These are phyloP conservation scores for Capsicum rhomboideum DNA, from an alignment of 257 asterid genomes.

Conservation along the genomic window DNA sequence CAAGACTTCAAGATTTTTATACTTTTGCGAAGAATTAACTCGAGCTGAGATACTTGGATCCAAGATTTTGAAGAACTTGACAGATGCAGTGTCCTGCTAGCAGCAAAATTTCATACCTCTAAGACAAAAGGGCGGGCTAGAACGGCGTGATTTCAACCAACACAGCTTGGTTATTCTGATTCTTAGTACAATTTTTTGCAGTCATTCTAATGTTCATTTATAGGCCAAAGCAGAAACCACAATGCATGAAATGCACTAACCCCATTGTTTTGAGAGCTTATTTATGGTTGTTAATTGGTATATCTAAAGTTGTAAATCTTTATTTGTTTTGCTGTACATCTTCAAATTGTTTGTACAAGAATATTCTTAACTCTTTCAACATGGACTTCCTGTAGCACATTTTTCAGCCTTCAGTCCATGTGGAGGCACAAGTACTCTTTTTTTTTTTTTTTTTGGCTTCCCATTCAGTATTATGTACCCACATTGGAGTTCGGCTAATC, in stretches of 20 bases:
- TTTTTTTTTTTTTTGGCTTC: too few species aligned
- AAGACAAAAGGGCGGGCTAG: not conserved
- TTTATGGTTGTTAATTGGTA: conserved; percentile 7
- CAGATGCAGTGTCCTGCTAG: not conserved
- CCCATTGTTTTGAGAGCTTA: conserved; percentile 9
- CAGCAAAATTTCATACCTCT: conserved; percentile 4
- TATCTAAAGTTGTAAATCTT: not conserved
- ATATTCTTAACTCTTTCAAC: not conserved
- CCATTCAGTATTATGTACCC: too few species aligned
- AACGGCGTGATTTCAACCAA: not conserved
- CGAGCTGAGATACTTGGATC: not conserved
- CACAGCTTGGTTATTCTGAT: conserved; percentile 4
- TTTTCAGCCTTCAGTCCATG: not conserved
- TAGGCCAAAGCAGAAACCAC: not conserved
- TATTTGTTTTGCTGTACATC: not conserved
- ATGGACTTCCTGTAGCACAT: not conserved
- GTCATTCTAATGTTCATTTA: conserved; percentile 6
- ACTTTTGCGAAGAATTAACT: not conserved
- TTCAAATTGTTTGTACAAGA: not conserved
- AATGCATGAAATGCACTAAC: conserved; percentile 7
- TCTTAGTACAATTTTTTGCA: not conserved
- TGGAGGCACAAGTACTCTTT: not conserved
- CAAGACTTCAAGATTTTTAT: not conserved
- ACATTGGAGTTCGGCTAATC: too few species aligned
- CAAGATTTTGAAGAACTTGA: not conserved